A percentile compares a stretch with the other conserved stretches of the same genome.
phyloP scores from a whole-genome alignment of 2,329 filamentous ascomycete species.

The Blumeria hordei region DNA sequence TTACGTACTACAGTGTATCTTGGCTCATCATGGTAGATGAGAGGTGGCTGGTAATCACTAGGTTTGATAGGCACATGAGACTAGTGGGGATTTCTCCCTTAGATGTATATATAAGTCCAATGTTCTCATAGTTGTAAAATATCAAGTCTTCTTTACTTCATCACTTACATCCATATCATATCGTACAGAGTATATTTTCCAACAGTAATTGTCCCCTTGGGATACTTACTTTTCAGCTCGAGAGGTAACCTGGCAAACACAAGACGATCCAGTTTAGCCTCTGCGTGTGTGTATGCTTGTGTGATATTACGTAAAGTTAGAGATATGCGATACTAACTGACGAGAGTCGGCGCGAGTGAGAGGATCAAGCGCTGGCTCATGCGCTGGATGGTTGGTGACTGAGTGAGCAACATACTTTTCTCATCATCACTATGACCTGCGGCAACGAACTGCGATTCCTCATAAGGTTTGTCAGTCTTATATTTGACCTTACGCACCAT shows the following conservation, averaged over 20 bases:
- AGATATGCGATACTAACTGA: not conserved
- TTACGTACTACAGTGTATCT: too few relatives aligned
- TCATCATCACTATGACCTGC: constrained; percentile 4
- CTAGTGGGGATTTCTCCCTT: too few relatives aligned
- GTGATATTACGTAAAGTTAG: not conserved
- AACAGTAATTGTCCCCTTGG: too few relatives aligned
- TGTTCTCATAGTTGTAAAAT: too few relatives aligned
- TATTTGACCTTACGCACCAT: not conserved
- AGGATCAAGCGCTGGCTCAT: constrained; percentile 3
- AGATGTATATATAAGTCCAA: too few relatives aligned
- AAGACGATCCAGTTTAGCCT: not conserved
- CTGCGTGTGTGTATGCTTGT: not conserved
- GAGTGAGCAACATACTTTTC: constrained; percentile 3
- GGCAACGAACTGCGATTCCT: constrained; percentile 1
- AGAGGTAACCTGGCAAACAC: not conserved
- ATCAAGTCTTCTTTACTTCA: too few relatives aligned
- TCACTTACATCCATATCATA: too few relatives aligned
- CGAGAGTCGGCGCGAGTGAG: not conserved
- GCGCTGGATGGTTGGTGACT: constrained; percentile 5
- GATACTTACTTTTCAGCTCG: not conserved
- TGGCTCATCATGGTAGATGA: too few relatives aligned
- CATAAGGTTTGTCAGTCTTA: not conserved
- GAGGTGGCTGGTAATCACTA: too few relatives aligned
- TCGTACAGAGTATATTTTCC: too few relatives aligned
- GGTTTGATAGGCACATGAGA: too few relatives aligned